Evolutionary conservation across 2,329 filamentous ascomycete species (phyloP).

Genomic region (Chlorencoelia australis): DNA sequence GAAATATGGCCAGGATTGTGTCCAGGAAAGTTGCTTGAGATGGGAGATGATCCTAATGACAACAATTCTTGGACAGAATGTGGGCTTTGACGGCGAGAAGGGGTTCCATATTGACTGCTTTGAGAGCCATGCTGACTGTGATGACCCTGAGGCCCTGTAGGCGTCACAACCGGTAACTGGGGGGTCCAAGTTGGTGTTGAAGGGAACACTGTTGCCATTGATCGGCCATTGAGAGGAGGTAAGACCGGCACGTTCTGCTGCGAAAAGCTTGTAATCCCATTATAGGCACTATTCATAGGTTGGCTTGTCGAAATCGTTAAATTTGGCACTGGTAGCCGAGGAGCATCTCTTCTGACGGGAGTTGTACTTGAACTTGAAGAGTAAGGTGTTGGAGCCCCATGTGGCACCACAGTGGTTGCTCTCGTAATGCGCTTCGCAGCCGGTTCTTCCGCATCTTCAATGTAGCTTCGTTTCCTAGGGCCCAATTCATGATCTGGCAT

Average conservation of each 20-base stretch:
- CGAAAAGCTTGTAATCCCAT: constrained; percentile 12
- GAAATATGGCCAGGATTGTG: constrained; percentile 49
- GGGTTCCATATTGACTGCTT: constrained; percentile 18
- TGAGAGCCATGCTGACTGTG: constrained; percentile 3
- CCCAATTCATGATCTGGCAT: constrained; percentile 27
- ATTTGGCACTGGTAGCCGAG: constrained; percentile 60
- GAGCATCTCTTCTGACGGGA: constrained; percentile 27
- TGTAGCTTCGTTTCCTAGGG: constrained; percentile 47
- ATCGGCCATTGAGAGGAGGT: constrained; percentile 34
- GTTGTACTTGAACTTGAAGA: constrained; percentile 7
- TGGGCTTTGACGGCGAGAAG: constrained; percentile 27
- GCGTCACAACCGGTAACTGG: constrained; percentile 29
- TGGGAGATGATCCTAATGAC: constrained; percentile 29
- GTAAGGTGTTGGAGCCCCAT: constrained; percentile 6
- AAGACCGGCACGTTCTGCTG: constrained; percentile 22
- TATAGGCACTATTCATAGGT: constrained; percentile 17
- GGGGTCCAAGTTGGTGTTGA: constrained; percentile 39
- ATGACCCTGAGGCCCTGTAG: constrained; percentile 15
- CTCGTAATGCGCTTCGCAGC: constrained; percentile 38
- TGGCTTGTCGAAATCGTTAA: constrained; percentile 39
- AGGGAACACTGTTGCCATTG: constrained; percentile 70
- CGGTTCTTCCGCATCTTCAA: constrained; percentile 43
- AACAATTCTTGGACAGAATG: constrained; percentile 25
- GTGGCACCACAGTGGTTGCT: constrained; percentile 7
- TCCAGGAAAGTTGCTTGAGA: constrained; percentile 29